Evolutionary conservation across 2,329 filamentous ascomycete genomes (phyloP).

Genomic region (Calonectria pseudoreteaudii): DNA sequence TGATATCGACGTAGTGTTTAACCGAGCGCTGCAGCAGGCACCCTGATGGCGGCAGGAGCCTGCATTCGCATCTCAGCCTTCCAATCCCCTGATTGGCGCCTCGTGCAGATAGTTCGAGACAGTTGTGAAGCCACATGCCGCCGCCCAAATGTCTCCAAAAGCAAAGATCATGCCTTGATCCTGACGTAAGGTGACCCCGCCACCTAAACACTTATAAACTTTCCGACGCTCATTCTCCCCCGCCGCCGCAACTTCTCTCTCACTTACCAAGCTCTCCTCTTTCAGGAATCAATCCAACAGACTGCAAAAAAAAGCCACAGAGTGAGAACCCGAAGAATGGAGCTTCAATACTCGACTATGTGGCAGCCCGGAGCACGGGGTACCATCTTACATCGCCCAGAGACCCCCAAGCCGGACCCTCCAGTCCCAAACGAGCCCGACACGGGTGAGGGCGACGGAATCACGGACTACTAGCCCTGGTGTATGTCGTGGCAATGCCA

Average conservation of each 20-base stretch:
- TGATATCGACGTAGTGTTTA: neutral
- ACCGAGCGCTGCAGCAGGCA: conserved; percentile 13
- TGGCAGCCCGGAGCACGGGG: conserved; percentile 3
- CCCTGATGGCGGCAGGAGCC: conserved; percentile 29
- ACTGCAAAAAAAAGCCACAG: neutral
- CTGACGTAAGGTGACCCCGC: conserved; percentile 25
- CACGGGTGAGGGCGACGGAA: conserved; percentile 47
- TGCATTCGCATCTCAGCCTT: conserved; percentile 17
- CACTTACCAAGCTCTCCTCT: neutral
- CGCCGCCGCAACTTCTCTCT: conserved; percentile 2
- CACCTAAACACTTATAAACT: conserved; percentile 23
- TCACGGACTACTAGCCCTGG: conserved; percentile 41
- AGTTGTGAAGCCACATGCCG: conserved; percentile 10
- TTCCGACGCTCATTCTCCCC: conserved; percentile 8
- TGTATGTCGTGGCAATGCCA: neutral
- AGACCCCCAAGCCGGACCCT: conserved; percentile 47
- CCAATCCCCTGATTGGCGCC: conserved; percentile 35
- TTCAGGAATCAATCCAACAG: neutral
- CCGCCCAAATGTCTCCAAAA: conserved; percentile 2
- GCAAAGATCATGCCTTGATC: conserved; percentile 9
- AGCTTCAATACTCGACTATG: conserved; percentile 20
- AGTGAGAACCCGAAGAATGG: neutral
- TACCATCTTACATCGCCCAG: conserved; percentile 41
- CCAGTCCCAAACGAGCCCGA: conserved; percentile 47
- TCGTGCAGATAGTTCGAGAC: conserved; percentile 13